Base-by-base conservation (phyloP, 169 alveolate genomes). In the Perkinsus chesapeaki region DNA sequence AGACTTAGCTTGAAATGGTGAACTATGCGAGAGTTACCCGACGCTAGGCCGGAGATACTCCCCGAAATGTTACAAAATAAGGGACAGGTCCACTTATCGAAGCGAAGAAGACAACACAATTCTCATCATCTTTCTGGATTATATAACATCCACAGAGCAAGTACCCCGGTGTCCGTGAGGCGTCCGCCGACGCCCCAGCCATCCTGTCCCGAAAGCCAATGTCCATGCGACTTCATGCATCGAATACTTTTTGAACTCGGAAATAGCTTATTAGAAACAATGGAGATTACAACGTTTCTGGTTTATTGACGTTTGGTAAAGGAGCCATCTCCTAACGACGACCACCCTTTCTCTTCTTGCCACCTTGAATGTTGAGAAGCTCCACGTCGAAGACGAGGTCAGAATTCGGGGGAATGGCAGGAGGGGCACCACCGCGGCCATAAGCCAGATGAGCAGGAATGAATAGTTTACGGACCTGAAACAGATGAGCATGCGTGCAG, bases 391-490 rank as follows among this genome's bases (percentile, higher is more conserved):
- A 91, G 48, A 91, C 37, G 47, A 91, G 72, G 9, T 16, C 72
- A 0, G 92, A 48, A 47, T 91, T 91, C 92, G 38, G 19, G 37
- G 92, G 92, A 47, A 91, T 91, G 37, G 39, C 72, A 31, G 92
- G 92, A 23, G 92, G 92, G 27, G 60, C 48, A 5, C 92, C 92
- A 31, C 92, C 72, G 34, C 72, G 36, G 92, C 92, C 92, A 34
- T 91, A 91, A 31, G 72, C 92, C 38, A 91, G 72, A 34, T 91
- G 92, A 39, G 92, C 92, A 39, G 92, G 92, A 47, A 91, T 38
- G 34, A 91, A 47, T 0, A 91, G 48, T 91, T 91, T 91, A 3
- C 92, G 48, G 37, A 43, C 60, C 60, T 43, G 60, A 43, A 43
- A 9, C 5, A 16, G 23, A 43, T 43, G 16, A 9, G 60, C 16